Conservation (phyloP, 805 yeast genomes). For the Candida jianshihensis region DNA sequence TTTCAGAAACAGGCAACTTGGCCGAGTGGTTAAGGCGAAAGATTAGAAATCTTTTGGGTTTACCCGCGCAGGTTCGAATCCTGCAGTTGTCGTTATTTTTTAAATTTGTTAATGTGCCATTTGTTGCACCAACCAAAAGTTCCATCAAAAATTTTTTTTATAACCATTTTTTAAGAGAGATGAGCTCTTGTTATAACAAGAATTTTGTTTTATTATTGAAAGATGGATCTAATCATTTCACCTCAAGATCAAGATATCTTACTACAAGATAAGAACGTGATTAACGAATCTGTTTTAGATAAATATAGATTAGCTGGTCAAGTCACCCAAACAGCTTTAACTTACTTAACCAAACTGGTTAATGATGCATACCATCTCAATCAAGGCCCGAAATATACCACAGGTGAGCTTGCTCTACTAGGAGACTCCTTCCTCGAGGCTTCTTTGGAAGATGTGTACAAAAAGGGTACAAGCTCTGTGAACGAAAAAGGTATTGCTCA, state of each 20-base stretch:
- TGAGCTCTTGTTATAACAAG: not conserved
- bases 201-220: not conserved
- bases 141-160: not conserved
- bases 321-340: slow-evolving; percentile 75
- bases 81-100: slow-evolving; percentile 60
- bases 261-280: slow-evolving; percentile 63
- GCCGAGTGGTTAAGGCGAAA: slow-evolving; percentile 67
- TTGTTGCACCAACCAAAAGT: not conserved
- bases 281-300: slow-evolving; percentile 55
- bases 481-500: slow-evolving; percentile 88
- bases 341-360: slow-evolving; percentile 58
- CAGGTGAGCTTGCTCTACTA: slow-evolving; percentile 69
- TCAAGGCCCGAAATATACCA: slow-evolving; percentile 30
- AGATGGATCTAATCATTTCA: slow-evolving; percentile 70
- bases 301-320: slow-evolving; percentile 89
- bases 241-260: slow-evolving; percentile 68
- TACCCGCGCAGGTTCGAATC: slow-evolving; percentile 64
- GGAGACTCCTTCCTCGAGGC: slow-evolving; percentile 71
- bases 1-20: slow-evolving; percentile 32
- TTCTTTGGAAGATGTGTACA: slow-evolving; percentile 55
- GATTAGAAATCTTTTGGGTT: slow-evolving; percentile 55
- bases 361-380: slow-evolving; percentile 66
- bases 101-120: slow-evolving; percentile 12
- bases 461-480: slow-evolving; percentile 41
- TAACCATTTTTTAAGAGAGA: not conserved